Conservation (phyloP, 2,329 filamentous ascomycete genomes). For the Xylaria polymorpha region DNA sequence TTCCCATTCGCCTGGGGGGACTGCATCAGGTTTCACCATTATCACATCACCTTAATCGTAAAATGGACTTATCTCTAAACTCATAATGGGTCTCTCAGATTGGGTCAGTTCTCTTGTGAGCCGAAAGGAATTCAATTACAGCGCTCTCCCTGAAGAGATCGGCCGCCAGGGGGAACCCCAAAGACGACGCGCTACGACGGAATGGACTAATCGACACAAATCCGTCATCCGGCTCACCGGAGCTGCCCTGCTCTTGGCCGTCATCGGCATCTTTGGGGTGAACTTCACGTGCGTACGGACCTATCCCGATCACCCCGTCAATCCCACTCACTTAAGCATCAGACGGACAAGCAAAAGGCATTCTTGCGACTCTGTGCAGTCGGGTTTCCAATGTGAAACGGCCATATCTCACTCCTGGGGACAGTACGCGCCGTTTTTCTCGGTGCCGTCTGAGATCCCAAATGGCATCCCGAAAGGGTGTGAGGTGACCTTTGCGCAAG, state of each 20-base stretch:
- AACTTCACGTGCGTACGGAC: constrained; percentile 43
- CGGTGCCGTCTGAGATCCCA: constrained; percentile 74
- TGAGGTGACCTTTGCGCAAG: constrained; percentile 79
- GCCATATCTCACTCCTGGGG: constrained; percentile 79
- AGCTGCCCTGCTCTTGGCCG: constrained; percentile 39
- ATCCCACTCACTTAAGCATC: constrained; percentile 1
- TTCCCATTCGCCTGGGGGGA: neutral
- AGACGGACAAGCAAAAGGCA: constrained; percentile 44
- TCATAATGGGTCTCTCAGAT: constrained; percentile 44
- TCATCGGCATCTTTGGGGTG: constrained; percentile 39
- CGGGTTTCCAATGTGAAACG: constrained; percentile 72
- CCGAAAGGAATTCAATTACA: constrained; percentile 41
- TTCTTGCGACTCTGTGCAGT: constrained; percentile 63
- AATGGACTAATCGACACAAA: constrained; percentile 41
- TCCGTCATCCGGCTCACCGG: constrained; percentile 39
- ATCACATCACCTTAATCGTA: constrained; percentile 5
- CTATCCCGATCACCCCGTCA: neutral
- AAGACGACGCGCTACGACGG: constrained; percentile 23
- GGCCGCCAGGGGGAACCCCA: constrained; percentile 33
- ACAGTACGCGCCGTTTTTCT: constrained; percentile 88
- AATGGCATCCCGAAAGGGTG: constrained; percentile 73
- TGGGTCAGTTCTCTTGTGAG: constrained; percentile 36
- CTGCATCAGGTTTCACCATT: constrained; percentile 7
- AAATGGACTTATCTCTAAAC: constrained; percentile 21
- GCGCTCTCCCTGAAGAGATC: constrained; percentile 41